Conservation (phyloP, 1,139 yeast species). For the Kurtzmaniella quercitrusa region DNA sequence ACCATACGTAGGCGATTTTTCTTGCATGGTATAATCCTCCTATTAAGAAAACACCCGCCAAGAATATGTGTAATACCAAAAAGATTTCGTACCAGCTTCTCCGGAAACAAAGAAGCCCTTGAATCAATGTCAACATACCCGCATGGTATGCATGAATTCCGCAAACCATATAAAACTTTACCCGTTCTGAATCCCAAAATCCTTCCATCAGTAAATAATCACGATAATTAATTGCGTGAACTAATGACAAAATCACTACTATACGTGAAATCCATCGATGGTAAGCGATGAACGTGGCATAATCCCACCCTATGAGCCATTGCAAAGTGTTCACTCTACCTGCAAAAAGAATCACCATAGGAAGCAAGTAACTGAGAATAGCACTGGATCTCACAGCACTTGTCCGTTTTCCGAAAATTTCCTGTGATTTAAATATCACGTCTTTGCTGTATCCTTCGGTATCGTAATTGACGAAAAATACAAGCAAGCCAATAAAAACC, state of each 20-base stretch:
- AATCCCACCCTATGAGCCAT: slow-evolving; percentile 30
- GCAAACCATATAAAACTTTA: slow-evolving; percentile 41
- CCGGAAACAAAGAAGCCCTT: slow-evolving; percentile 27
- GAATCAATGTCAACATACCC: slow-evolving; percentile 34
- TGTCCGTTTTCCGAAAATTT: slow-evolving; percentile 26
- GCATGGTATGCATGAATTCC: slow-evolving; percentile 47
- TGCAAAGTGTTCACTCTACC: slow-evolving; percentile 31
- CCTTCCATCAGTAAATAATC: background rate
- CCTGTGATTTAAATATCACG: slow-evolving; percentile 21
- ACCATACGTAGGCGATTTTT: slow-evolving; percentile 14
- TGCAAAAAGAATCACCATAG: slow-evolving; percentile 26
- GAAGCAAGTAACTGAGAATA: slow-evolving; percentile 43
- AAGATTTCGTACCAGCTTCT: slow-evolving; percentile 44
- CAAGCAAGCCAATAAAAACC: slow-evolving; percentile 42
- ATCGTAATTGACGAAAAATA: slow-evolving; percentile 28
- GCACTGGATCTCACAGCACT: slow-evolving; percentile 58
- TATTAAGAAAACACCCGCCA: slow-evolving; percentile 37
- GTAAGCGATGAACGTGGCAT: slow-evolving; percentile 25
- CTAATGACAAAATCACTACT: slow-evolving; percentile 17
- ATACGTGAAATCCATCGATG: slow-evolving; percentile 31
- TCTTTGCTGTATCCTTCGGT: slow-evolving; percentile 24
- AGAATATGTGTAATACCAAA: slow-evolving; percentile 35
- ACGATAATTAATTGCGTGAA: slow-evolving; percentile 15
- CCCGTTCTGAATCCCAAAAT: slow-evolving; percentile 1
- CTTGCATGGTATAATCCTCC: slow-evolving; percentile 43